Evolutionary conservation across 179 eudicot species (phyloP), one percentile per base, ranked within the genome.

Genomic region (Heliamphora pulchella): DNA sequence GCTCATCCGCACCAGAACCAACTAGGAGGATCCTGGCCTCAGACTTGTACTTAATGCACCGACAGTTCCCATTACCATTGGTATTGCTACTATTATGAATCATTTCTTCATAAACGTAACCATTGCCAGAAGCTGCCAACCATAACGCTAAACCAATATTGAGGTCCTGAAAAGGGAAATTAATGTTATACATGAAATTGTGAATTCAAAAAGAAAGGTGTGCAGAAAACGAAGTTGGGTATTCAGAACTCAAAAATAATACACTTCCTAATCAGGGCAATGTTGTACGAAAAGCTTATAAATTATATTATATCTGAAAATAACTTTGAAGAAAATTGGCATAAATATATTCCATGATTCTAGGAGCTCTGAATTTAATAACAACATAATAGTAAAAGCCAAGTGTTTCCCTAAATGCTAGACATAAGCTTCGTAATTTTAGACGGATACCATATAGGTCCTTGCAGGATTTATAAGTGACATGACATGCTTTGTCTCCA

Each of bases 1-100:
- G 99, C 88, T 96, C 99, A 81, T 94, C 99, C 51, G 99, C 99
- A 71, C 99, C 99, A 81, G 99, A 89, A 67, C 99, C 99, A 85
- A 96, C 98, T 54, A 96, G 90, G 58, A 96, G 89, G 87, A 96
- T 91, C 86, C 91, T 90, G 84, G 98, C 91, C 80, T 87, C 84
- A 70, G 99, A 96, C 81, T 90, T 92, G 87, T 90, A 91, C 62
- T 77, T 83, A 75, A 86, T 80, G 78, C 85, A 83, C 78, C 77
- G 79, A 81, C 65, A 82, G 66, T 64, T 80, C 51, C 76, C 82
- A 71, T 75, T 74, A 39, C 66, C 79, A 64, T 55, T 54, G 69
- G 15, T 46, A 75, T 46, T 68, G 48, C 65, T 80, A 69, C n/a
- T 11, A 67, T 11, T 51, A 18, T 53, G 3, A 77, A 17, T 5